Base-by-base conservation (phyloP, 1,284 basidiomycete species). In the Inonotus hispidus region DNA sequence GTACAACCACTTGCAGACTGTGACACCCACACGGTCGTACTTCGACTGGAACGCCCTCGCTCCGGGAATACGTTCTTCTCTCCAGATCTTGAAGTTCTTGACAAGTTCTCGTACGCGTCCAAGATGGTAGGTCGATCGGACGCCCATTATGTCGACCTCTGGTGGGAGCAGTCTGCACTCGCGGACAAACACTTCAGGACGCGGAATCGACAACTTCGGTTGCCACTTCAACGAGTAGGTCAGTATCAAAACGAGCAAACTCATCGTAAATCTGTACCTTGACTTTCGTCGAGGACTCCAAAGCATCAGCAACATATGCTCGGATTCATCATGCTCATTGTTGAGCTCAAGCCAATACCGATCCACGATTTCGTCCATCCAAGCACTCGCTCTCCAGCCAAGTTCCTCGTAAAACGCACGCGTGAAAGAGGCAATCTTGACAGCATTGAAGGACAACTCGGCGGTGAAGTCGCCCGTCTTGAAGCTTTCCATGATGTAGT, bases 261-360 rank as follows among this genome's bases (percentile, higher is more conserved):
- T 29, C 29, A 13, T 46, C n/a, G 47, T 11, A 32, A 7, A 37
- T 67, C 74, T 62, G n/a, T 67, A 85, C 89, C 80, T 83, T 88
- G 66, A 90, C 81, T 73, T 87, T 90, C 63, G 83, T 84, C 41
- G 87, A 82, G 63, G 85, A 87, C n/a, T 84, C 83, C 56, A 93
- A 68, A 45, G 91, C 78, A 65, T 90, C 87, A 56, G 84, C 87
- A 67, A 92, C 86, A 70, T 86, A 84, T 8, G 82, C 79, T 49
- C 90, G 82, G 47, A 91, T 68, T 93, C 91, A 61, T 91, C 90
- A 68, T 93, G 92, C 67, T 92, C 89, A 66, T 86, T 87, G 59
- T 78, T 75, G 49, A 93, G 80, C 63, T 90, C 84, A 3, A 75
- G 71, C 87, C 92, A 94, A 64, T 84, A 87, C 13, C 85, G 77